These are phyloP conservation scores for Plasmodium falciparum DNA, from an alignment of 169 alveolate genomes.

Conservation along the genomic window DNA sequence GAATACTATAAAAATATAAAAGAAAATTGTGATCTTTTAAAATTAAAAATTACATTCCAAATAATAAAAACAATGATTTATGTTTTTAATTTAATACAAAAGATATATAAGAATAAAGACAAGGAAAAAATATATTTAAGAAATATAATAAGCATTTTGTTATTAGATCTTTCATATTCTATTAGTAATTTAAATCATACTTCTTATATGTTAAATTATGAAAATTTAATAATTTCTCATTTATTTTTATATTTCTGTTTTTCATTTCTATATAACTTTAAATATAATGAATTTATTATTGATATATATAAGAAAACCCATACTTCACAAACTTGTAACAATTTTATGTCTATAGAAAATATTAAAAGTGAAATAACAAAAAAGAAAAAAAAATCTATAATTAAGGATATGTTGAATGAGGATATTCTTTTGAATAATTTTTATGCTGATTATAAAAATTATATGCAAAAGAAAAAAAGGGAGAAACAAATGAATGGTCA, in stretches of 20 bases:
- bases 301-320: slow-evolving; percentile 38
- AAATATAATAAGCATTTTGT: slow-evolving; percentile 12
- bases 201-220: slow-evolving; percentile 7
- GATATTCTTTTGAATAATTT: slow-evolving; percentile 28
- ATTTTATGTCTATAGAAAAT: not conserved
- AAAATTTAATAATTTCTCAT: slow-evolving; percentile 33
- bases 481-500: slow-evolving; percentile 4
- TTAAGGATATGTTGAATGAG: slow-evolving; percentile 18
- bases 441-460: slow-evolving; percentile 60
- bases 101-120: slow-evolving; percentile 27
- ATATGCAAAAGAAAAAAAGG: slow-evolving; percentile 18
- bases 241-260: slow-evolving; percentile 48
- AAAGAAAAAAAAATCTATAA: slow-evolving; percentile 14
- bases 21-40: slow-evolving; percentile 41
- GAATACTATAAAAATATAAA: slow-evolving; percentile 21
- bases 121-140: slow-evolving; percentile 26
- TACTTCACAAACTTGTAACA: slow-evolving; percentile 2
- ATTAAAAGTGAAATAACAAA: not conserved
- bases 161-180: slow-evolving; percentile 46
- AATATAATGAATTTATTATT: slow-evolving; percentile 60
- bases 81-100: slow-evolving; percentile 45
- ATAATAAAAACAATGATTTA: slow-evolving; percentile 47
- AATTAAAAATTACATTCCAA: slow-evolving; percentile 30
- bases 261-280: slow-evolving; percentile 48
- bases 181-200: slow-evolving; percentile 32